Conservation (phyloP, 192 early-diverging fungal species). For the Umbelopsis ramanniana region DNA sequence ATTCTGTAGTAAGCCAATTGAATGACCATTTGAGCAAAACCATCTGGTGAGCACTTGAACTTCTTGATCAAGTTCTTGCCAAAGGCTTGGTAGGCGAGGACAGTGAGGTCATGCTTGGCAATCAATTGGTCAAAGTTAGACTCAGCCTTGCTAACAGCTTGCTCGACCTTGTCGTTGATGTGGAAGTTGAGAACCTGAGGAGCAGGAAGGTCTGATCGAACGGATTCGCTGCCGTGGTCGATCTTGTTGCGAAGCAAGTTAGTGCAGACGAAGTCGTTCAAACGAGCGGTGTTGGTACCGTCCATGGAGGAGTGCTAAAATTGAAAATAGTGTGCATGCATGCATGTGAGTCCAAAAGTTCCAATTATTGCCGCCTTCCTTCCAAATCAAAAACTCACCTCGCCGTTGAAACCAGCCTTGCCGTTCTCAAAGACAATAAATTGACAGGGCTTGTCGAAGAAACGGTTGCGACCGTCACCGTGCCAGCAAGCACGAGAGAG, state of each 20-base stretch:
- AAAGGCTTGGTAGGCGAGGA: slow-evolving; percentile 84
- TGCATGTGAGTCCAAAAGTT: neutral
- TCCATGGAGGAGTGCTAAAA: slow-evolving; percentile 88
- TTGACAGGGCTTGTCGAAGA: slow-evolving; percentile 96
- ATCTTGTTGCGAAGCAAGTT: slow-evolving; percentile 68
- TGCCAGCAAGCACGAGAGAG: slow-evolving; percentile 90
- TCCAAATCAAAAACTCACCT: slow-evolving; percentile 45
- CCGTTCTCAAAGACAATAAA: slow-evolving; percentile 98
- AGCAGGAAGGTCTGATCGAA: slow-evolving; percentile 60
- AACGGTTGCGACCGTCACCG: slow-evolving; percentile 96
- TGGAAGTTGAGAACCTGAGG: slow-evolving; percentile 79
- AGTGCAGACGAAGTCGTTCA: slow-evolving; percentile 83
- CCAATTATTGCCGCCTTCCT: no score
- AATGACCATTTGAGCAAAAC: slow-evolving; percentile 89
- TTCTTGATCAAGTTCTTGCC: slow-evolving; percentile 96
- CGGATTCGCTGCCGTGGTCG: slow-evolving; percentile 66
- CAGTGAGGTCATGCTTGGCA: slow-evolving; percentile 79
- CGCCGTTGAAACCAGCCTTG: slow-evolving; percentile 93
- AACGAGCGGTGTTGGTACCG: slow-evolving; percentile 86
- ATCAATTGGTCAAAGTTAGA: slow-evolving; percentile 81
- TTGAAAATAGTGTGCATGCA: neutral
- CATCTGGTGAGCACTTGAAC: slow-evolving; percentile 79
- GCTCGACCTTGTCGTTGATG: slow-evolving; percentile 60
- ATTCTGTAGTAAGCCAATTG: slow-evolving; percentile 96
- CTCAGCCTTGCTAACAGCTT: slow-evolving; percentile 68